Evolutionary conservation across 2,329 filamentous ascomycete genomes (phyloP).

Genomic region (Trichoderma atroviride): DNA sequence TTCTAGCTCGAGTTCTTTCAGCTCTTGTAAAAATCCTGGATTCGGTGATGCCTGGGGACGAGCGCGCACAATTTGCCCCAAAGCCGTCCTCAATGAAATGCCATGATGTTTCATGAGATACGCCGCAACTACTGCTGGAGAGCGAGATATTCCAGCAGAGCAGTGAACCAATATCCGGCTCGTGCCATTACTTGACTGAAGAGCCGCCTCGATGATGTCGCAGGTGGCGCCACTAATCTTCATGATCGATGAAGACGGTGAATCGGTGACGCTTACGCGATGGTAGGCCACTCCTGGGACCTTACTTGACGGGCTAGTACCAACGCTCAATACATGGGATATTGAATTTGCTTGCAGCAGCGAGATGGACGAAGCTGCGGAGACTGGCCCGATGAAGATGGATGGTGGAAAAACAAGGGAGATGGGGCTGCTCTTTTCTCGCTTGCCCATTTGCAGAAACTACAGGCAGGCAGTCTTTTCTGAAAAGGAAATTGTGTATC

Average conservation of each 20-base stretch:
- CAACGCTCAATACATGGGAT: constrained; percentile 23
- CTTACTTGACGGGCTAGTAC: constrained; percentile 19
- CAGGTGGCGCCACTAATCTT: constrained; percentile 8
- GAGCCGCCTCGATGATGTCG: constrained; percentile 8
- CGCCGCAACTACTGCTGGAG: constrained; percentile 11
- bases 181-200: constrained; percentile 1
- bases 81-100: neutral
- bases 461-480: neutral
- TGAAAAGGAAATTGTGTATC: neutral
- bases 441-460: constrained; percentile 10
- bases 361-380: constrained; percentile 7
- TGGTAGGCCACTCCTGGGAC: constrained; percentile 7
- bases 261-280: constrained; percentile 20
- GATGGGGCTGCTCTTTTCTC: neutral
- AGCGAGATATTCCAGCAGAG: constrained; percentile 22
- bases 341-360: constrained; percentile 15
- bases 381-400: constrained; percentile 14
- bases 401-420: constrained; percentile 7
- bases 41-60: constrained; percentile 20
- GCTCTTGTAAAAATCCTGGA: constrained; percentile 2
- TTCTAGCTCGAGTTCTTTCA: constrained; percentile 11
- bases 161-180: constrained; percentile 20
- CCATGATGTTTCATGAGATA: constrained; percentile 15
- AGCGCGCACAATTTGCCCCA: constrained; percentile 14
- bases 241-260: constrained; percentile 14